phyloP scores from a whole-genome alignment of 176 grass and related monocot species.

The Aegilops sharonensis region DNA sequence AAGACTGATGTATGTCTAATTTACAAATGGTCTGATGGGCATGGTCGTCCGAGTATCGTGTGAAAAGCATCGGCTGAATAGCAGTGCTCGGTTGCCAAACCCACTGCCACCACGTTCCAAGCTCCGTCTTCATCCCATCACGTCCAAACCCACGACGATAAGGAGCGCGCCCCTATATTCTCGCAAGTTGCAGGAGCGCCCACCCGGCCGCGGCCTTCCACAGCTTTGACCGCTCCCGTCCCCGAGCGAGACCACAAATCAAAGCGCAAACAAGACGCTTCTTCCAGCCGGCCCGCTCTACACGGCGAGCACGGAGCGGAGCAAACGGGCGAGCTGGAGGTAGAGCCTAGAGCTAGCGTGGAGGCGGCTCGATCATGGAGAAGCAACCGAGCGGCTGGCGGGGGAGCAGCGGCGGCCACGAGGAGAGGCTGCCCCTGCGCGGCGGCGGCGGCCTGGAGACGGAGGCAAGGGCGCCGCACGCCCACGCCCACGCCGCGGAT shows the following conservation, averaged over 20 bases:
- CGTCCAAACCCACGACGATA: background rate
- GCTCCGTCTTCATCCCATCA: no score
- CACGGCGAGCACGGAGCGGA: background rate
- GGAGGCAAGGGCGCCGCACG: background rate
- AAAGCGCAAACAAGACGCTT: background rate
- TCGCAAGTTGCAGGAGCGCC: slow-evolving; percentile 1
- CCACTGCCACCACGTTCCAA: background rate
- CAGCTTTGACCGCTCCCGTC: slow-evolving; percentile 2
- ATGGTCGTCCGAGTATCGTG: no score
- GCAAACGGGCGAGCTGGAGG: background rate
- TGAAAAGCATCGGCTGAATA: no score
- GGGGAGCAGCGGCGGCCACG: slow-evolving; percentile 14
- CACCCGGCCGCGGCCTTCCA: background rate
- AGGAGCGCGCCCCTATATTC: background rate
- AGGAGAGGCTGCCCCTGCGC: slow-evolving; percentile 38
- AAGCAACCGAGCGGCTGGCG: slow-evolving; percentile 2
- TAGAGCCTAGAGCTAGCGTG: background rate
- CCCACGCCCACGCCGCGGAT: background rate
- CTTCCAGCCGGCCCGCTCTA: background rate
- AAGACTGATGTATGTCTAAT: no score
- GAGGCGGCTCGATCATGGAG: slow-evolving; percentile 18
- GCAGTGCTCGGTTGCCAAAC: background rate
- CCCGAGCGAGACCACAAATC: background rate
- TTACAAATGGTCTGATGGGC: no score
- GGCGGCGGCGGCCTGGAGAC: slow-evolving; percentile 31